Percentiles rank a stretch among this genome's conserved stretches.
phyloP scores from a whole-genome alignment of 257 asterid genomes.

The Ophiorrhiza pumila region DNA sequence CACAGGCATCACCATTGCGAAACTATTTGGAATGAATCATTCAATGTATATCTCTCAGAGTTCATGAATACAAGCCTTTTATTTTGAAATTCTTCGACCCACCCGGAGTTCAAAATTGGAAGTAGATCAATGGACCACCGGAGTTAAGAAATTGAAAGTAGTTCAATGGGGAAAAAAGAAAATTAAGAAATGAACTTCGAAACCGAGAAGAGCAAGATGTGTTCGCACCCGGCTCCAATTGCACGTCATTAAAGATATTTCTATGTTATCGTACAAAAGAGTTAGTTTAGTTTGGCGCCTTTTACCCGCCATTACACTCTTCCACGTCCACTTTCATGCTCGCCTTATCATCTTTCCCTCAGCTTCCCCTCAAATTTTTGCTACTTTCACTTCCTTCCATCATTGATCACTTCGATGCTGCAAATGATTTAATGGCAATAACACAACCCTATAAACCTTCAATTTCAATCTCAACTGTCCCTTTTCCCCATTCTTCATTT shows the following conservation, averaged over 20 bases:
- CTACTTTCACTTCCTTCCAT: neutral
- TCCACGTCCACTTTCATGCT: neutral
- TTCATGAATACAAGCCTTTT: too few species aligned
- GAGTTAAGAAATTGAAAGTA: too few species aligned
- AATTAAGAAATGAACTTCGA: too few species aligned
- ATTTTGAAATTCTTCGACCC: too few species aligned
- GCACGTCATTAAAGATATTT: neutral
- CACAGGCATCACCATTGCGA: too few species aligned
- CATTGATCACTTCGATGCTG: neutral
- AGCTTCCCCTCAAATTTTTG: neutral
- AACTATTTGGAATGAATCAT: too few species aligned
- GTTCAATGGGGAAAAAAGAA: too few species aligned
- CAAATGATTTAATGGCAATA: slow-evolving; percentile 37
- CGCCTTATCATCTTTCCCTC: slow-evolving; percentile 5
- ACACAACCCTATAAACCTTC: slow-evolving; percentile 23
- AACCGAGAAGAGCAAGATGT: neutral
- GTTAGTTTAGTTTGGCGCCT: slow-evolving; percentile 7
- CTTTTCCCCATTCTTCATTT: slow-evolving; percentile 6
- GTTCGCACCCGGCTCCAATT: neutral
- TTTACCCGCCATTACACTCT: neutral
- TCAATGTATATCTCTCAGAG: too few species aligned
- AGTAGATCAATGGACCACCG: too few species aligned
- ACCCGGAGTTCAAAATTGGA: too few species aligned
- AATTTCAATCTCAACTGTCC: neutral
- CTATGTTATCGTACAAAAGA: neutral